phyloP scores from a whole-genome alignment of 208 protist genomes.

The Leishmania major region DNA sequence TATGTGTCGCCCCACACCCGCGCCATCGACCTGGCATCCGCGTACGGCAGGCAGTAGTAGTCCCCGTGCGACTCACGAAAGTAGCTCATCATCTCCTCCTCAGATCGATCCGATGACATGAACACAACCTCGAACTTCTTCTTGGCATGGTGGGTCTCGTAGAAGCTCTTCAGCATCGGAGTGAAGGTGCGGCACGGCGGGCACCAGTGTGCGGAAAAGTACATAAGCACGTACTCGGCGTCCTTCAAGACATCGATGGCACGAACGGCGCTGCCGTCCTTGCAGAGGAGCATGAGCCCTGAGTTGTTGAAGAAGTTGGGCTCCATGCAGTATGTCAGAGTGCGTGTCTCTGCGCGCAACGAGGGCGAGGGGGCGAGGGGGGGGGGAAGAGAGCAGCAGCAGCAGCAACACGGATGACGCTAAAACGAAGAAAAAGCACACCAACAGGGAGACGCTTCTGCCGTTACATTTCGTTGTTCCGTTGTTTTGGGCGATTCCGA shows the following conservation, averaged over 20 bases:
- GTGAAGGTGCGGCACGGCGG: conserved; percentile 79
- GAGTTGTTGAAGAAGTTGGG: conserved; percentile 16
- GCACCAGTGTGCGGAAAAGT: conserved; percentile 89
- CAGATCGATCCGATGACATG: conserved; percentile 52
- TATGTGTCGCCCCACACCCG: conserved; percentile 19
- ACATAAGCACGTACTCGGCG: conserved; percentile 58
- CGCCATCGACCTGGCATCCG: conserved; percentile 28
- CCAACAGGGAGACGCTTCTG: background rate
- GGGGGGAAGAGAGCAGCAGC: background rate
- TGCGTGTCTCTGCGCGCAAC: background rate
- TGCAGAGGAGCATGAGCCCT: conserved; percentile 36
- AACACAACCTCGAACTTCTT: conserved; percentile 81
- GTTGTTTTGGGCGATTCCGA: background rate
- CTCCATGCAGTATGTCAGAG: conserved; percentile 4
- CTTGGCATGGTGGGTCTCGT: conserved; percentile 31
- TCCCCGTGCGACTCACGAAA: conserved; percentile 45
- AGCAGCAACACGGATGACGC: background rate
- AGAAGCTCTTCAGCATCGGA: conserved; percentile 48
- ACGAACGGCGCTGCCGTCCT: conserved; percentile 38
- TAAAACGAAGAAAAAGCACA: background rate
- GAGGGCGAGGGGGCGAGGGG: too few species aligned
- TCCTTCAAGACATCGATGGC: conserved; percentile 30
- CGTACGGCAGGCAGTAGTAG: conserved; percentile 54
- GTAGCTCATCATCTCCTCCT: conserved; percentile 51
- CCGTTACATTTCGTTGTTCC: background rate